These are phyloP conservation scores for Cystobasidium tubakii DNA, from an alignment of 768 basidiomycete species.

Conservation along the genomic window DNA sequence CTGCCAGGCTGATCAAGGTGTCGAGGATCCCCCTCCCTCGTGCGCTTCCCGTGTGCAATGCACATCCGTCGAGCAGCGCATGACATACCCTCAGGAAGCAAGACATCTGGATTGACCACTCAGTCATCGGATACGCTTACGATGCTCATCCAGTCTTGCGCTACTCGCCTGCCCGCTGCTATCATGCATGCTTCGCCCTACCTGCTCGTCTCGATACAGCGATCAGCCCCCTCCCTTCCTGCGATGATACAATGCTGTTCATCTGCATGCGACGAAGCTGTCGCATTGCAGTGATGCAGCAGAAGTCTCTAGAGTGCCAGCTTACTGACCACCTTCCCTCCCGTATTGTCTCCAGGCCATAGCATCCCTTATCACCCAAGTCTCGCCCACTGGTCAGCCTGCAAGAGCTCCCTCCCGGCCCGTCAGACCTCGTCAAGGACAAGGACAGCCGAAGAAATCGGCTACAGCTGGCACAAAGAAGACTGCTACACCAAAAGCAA, in stretches of 20 bases:
- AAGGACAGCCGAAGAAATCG: conserved; percentile 13
- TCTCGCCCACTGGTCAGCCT: conserved; percentile 39
- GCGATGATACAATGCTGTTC: too few species aligned
- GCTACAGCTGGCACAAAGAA: conserved; percentile 1
- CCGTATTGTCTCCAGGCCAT: conserved; percentile 16
- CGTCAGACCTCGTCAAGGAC: conserved; percentile 33
- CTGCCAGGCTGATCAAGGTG: too few species aligned
- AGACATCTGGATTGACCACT: too few species aligned
- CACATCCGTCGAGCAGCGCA: neutral
- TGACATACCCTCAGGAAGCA: neutral
- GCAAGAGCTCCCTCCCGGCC: conserved; percentile 33
- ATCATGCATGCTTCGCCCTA: neutral
- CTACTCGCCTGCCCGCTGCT: neutral
- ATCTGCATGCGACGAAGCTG: neutral
- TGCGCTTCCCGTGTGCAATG: neutral
- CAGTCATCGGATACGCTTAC: too few species aligned
- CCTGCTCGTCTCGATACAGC: neutral
- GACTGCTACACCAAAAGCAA: neutral
- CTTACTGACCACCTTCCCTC: neutral
- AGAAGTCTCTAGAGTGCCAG: neutral
- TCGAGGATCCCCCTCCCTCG: neutral
- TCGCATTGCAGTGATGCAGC: too few species aligned
- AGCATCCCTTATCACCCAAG: conserved; percentile 39
- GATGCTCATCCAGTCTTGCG: too few species aligned
- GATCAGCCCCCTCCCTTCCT: neutral